Base-by-base conservation (phyloP, 805 yeast species). In the Candida khao-thaluensis region DNA sequence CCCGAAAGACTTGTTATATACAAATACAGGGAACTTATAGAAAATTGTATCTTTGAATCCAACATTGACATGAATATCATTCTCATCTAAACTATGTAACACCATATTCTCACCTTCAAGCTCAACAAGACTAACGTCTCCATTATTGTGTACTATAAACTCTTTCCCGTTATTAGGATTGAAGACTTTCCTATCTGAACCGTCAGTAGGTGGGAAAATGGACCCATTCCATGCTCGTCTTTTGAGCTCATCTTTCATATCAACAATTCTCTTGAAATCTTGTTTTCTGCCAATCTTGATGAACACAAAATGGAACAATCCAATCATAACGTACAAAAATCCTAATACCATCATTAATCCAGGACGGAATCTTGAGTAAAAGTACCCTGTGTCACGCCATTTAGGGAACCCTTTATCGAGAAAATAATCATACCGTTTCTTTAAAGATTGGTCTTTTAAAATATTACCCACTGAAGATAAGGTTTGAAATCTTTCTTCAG, bases 381-480 rank as follows among this genome's bases (percentile, higher is more conserved):
- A 69, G 68, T 84, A 77, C 38, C 78, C 86, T 15, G 79, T 72
- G 11, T 81, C 86, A 42, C 80, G 79, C 76, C 85, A 87, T 45
- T 73, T 71, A 5, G 99, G 98, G 63, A 93, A 91, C 6, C 98
- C 97, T 49, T 78, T 75, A 30, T 76, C 69, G 38, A 85, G 67
- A 62, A 86, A 93, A 59, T 79, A 89, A 60, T 93, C 98, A 59
- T 93, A 93, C 6, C 88, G 72, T 45, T 81, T 77, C 42, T 71
- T 71, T 39, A 77, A 76, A 17, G 75, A 63, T 16, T 53, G 57
- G 40, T 69, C 71, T 48, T 91, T 73, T 34, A 90, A 68, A 40
- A 90, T 81, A 53, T 84, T 78, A 23, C 89, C 82, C 16, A 87
- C 85, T 18, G 81, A 60, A 23, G 93, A 85, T 25, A 93, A 72